phyloP scores from a whole-genome alignment of 169 alveolate species.

The Cryptosporidium sp. region DNA sequence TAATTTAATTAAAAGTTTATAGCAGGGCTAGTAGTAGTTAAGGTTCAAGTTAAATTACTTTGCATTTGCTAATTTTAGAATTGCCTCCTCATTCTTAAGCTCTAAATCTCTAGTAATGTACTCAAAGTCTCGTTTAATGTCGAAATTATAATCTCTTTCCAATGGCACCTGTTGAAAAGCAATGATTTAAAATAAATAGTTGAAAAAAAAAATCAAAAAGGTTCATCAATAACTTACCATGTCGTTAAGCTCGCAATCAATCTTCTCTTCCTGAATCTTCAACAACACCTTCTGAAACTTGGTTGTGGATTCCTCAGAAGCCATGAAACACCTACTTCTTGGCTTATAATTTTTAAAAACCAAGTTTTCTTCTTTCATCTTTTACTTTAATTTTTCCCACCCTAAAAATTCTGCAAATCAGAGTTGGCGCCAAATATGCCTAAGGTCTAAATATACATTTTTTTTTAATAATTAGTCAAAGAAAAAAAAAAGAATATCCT shows the following conservation, averaged over 20 bases:
- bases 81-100: conserved; percentile 37
- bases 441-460: conserved; percentile 16
- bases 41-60: background rate
- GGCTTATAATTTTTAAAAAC: conserved; percentile 42
- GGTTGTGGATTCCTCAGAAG: conserved; percentile 13
- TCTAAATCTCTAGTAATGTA: conserved; percentile 26
- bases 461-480: background rate
- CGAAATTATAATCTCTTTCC: conserved; percentile 59
- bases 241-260: conserved; percentile 28
- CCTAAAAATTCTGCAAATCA: background rate
- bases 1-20: background rate
- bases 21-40: background rate
- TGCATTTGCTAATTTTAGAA: conserved; percentile 9
- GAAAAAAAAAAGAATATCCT: background rate
- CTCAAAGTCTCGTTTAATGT: conserved; percentile 55
- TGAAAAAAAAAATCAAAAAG: background rate
- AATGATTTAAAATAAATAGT: background rate
- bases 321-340: conserved; percentile 20
- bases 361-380: conserved; percentile 12
- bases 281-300: conserved; percentile 13
- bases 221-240: conserved; percentile 17
- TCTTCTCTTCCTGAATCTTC: conserved; percentile 39
- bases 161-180: conserved; percentile 11
- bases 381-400: background rate
- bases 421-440: background rate